Conservation (phyloP, 768 basidiomycete genomes). For the Mycena galericulata region DNA sequence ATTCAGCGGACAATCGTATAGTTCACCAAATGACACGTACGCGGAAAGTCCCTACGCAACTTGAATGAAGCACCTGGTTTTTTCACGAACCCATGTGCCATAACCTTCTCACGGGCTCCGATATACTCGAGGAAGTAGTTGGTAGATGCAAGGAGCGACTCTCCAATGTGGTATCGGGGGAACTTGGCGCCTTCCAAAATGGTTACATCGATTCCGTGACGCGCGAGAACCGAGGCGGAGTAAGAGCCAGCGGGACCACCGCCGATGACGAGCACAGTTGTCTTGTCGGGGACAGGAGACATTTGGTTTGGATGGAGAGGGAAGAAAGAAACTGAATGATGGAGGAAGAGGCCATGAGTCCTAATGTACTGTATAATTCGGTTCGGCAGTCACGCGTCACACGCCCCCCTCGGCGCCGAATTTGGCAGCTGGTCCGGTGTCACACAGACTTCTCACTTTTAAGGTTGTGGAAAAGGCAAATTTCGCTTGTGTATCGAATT, state of each 20-base stretch:
- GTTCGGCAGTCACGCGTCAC: no score
- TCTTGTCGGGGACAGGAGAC: neutral
- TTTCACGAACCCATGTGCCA: conserved; percentile 40
- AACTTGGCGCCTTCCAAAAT: conserved; percentile 40
- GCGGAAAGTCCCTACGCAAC: neutral
- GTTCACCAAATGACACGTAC: neutral
- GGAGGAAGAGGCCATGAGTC: neutral
- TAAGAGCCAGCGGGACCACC: conserved; percentile 47
- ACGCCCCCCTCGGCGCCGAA: no score
- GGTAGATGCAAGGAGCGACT: conserved; percentile 29
- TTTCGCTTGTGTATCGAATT: no score
- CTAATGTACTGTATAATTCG: no score
- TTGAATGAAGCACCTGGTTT: conserved; percentile 28
- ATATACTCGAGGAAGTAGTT: conserved; percentile 43
- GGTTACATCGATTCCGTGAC: conserved; percentile 43
- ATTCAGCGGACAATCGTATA: neutral
- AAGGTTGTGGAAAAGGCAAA: no score
- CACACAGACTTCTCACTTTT: no score
- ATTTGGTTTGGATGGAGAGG: neutral
- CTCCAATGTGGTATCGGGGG: conserved; percentile 34
- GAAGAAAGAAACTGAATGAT: neutral
- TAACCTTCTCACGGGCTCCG: conserved; percentile 38
- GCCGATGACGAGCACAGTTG: conserved; percentile 25
- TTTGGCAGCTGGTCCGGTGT: no score
- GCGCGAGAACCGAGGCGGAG: conserved; percentile 42